Conservation (phyloP, 257 asterid genomes). For the Sherardia arvensis region DNA sequence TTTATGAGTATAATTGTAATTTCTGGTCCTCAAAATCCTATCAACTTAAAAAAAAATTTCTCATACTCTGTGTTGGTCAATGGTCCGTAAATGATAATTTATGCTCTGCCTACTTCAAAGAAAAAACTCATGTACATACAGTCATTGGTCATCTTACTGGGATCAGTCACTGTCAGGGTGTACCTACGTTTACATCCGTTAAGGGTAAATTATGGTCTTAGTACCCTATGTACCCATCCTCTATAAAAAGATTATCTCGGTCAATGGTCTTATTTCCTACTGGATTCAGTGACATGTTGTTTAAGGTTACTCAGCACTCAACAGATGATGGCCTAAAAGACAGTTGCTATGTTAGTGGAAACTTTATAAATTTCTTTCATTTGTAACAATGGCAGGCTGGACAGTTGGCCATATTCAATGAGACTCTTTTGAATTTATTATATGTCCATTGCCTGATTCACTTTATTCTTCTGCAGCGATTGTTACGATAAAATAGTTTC, state of each 20-base stretch:
- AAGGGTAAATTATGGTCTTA: too few relatives aligned
- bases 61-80: neutral
- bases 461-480: slow-evolving; percentile 43
- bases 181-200: too few relatives aligned
- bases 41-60: neutral
- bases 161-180: too few relatives aligned
- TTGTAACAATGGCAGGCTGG: neutral
- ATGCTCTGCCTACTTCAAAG: too few relatives aligned
- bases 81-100: too few relatives aligned
- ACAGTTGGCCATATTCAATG: neutral
- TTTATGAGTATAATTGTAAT: neutral
- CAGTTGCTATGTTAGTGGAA: neutral
- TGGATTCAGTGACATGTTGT: too few relatives aligned
- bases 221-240: too few relatives aligned
- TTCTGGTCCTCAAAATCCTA: neutral
- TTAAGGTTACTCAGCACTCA: neutral
- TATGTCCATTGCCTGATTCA: slow-evolving; percentile 8
- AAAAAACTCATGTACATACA: too few relatives aligned
- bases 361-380: neutral
- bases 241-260: too few relatives aligned
- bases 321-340: neutral
- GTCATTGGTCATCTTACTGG: too few relatives aligned
- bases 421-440: neutral
- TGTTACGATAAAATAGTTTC: slow-evolving; percentile 78
- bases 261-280: neutral